Evolutionary conservation across 352 stramenopile species (phyloP).

Genomic region (Phytophthora cryptogea): DNA sequence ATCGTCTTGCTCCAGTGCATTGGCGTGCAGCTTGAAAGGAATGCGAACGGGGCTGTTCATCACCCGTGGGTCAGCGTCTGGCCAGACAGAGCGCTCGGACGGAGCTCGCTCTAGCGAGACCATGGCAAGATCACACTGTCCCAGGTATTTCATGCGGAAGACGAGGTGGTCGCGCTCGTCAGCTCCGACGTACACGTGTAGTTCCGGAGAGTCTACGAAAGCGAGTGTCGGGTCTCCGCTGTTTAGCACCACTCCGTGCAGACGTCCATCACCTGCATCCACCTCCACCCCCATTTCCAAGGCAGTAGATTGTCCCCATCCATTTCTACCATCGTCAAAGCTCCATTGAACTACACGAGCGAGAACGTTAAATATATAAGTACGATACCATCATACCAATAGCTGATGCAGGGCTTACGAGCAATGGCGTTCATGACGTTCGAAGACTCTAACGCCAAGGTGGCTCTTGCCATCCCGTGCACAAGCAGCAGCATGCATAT

Average conservation of each 20-base stretch:
- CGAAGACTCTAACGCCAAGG: conserved; percentile 3
- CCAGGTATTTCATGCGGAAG: conserved; percentile 65
- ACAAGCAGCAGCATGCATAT: conserved; percentile 4
- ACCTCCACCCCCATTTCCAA: conserved; percentile 75
- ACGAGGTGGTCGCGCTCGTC: conserved; percentile 57
- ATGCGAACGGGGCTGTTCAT: conserved; percentile 60
- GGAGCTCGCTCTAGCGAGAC: conserved; percentile 50
- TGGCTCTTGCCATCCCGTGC: conserved; percentile 1
- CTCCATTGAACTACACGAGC: conserved; percentile 51
- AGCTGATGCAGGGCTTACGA: conserved; percentile 18
- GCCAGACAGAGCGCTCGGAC: conserved; percentile 38
- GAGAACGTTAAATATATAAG: neutral
- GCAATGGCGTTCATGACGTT: conserved; percentile 34
- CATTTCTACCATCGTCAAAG: conserved; percentile 62
- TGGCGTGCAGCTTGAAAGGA: conserved; percentile 47
- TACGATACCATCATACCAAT: neutral
- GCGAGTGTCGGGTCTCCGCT: conserved; percentile 36
- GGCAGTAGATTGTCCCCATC: conserved; percentile 60
- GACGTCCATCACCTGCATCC: conserved; percentile 45
- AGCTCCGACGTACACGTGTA: conserved; percentile 54
- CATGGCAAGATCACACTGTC: conserved; percentile 59
- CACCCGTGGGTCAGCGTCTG: conserved; percentile 33
- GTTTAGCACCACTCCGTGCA: conserved; percentile 51
- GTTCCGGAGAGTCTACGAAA: conserved; percentile 67
- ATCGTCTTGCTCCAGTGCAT: conserved; percentile 34